A percentile compares a stretch with the other conserved stretches of the same genome.
These are phyloP conservation scores for Skeletonema marinoi DNA, from an alignment of 108 stramenopile genomes.

Conservation along the genomic window DNA sequence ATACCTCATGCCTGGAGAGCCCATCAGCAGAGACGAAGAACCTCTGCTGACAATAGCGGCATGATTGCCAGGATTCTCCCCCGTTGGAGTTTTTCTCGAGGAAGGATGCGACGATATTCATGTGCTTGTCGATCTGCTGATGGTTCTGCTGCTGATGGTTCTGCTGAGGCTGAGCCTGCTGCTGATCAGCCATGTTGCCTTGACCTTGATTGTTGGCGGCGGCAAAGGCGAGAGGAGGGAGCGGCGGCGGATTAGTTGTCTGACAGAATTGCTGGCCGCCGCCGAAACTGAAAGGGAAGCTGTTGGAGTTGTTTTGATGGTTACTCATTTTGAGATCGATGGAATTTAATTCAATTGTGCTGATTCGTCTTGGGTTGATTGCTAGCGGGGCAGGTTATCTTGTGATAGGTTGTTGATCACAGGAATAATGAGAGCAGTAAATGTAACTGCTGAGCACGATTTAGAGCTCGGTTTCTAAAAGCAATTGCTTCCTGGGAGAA, in stretches of 20 bases:
- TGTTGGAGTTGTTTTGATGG: neutral
- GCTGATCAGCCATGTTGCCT: neutral
- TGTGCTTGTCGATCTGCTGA: constrained; percentile 4
- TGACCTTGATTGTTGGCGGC: neutral
- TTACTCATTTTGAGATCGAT: neutral
- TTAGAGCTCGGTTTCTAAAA: neutral
- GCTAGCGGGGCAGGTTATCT: neutral
- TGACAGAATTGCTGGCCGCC: neutral
- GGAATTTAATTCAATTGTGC: neutral
- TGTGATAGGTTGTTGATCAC: neutral
- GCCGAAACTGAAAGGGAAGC: neutral
- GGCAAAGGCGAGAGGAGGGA: neutral
- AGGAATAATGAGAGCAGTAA: neutral
- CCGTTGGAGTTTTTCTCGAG: constrained; percentile 3
- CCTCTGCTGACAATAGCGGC: constrained; percentile 22
- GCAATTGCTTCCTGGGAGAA: no score
- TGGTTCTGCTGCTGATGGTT: neutral
- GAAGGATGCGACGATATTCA: neutral
- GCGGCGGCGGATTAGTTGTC: neutral
- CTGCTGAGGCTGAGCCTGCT: neutral
- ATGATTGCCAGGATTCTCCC: neutral
- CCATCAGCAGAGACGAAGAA: constrained; percentile 7
- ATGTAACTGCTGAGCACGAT: neutral
- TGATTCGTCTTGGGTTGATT: neutral
- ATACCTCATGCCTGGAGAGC: constrained; percentile 9